phyloP scores from a whole-genome alignment of 164 flowering plant species.

The Nymphaea colorata region DNA sequence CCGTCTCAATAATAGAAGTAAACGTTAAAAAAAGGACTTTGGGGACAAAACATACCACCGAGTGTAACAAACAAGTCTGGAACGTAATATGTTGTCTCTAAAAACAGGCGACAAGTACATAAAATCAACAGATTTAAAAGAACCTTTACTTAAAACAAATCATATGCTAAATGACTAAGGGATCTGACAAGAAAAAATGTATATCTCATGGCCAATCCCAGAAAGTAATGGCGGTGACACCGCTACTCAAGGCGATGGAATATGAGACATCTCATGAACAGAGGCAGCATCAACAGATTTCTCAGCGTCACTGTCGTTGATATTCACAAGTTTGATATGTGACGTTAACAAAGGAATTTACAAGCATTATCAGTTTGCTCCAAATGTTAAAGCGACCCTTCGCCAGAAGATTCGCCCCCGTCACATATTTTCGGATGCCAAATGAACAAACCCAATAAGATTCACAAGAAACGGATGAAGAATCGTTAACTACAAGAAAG shows the following conservation, averaged over 20 bases:
- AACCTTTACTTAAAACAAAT: not conserved
- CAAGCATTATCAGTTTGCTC: constrained; percentile 8
- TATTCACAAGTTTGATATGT: constrained; percentile 2
- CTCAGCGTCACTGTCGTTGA: not conserved
- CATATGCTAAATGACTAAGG: not conserved
- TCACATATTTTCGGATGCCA: not conserved
- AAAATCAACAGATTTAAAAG: not conserved
- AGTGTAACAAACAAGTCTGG: too few species aligned
- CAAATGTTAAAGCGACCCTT: constrained; percentile 1
- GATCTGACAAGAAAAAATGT: not conserved
- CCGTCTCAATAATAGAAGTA: too few species aligned
- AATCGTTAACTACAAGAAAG: too few species aligned
- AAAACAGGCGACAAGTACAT: not conserved
- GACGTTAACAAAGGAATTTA: constrained; percentile 7
- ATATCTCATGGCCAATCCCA: not conserved
- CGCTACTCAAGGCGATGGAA: not conserved
- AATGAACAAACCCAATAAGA: too few species aligned
- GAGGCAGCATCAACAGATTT: not conserved
- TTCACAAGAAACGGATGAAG: too few species aligned
- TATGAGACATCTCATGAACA: not conserved
- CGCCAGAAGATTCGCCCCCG: constrained; percentile 4
- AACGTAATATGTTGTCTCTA: not conserved
- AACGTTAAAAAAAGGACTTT: too few species aligned
- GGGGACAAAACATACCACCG: too few species aligned
- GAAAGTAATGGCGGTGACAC: not conserved